These are phyloP conservation scores for Aspergillus biplanus DNA, from an alignment of 495 filamentous ascomycete species.

Conservation along the genomic window DNA sequence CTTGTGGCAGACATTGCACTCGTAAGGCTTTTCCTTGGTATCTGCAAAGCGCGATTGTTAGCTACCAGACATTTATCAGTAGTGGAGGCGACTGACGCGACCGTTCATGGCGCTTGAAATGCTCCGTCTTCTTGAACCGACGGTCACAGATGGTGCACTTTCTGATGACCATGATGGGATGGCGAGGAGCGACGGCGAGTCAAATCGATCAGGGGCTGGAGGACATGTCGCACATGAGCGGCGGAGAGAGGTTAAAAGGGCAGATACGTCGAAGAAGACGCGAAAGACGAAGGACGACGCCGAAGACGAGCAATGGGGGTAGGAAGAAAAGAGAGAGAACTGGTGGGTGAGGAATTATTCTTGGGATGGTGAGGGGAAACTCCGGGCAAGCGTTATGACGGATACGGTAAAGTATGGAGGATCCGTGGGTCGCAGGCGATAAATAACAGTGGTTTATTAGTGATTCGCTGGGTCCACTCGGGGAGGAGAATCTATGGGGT, in stretches of 20 bases:
- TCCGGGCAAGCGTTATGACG: slow-evolving; percentile 4
- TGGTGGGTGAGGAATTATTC: slow-evolving; percentile 7
- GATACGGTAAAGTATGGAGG: slow-evolving; percentile 3
- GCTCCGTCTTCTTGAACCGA: slow-evolving; percentile 58
- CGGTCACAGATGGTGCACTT: slow-evolving; percentile 57
- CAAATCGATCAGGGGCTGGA: slow-evolving; percentile 1
- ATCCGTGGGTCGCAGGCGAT: neutral
- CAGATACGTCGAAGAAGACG: neutral
- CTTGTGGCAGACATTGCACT: slow-evolving; percentile 56
- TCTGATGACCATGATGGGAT: slow-evolving; percentile 49
- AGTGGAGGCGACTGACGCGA: slow-evolving; percentile 47
- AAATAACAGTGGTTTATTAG: neutral
- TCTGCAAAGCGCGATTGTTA: slow-evolving; percentile 33
- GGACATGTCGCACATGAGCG: slow-evolving; percentile 12
- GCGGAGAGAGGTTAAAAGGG: slow-evolving; percentile 3
- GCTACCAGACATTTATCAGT: neutral
- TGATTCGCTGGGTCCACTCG: slow-evolving; percentile 4
- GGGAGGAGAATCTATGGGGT: neutral
- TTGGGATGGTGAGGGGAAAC: slow-evolving; percentile 22
- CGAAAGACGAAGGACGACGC: neutral
- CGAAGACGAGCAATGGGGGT: slow-evolving; percentile 3
- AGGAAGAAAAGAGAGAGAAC: slow-evolving; percentile 12
- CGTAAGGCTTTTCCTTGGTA: slow-evolving; percentile 58
- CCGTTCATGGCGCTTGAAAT: slow-evolving; percentile 58
- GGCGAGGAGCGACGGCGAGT: slow-evolving; percentile 12